These are phyloP conservation scores for Batrachochytrium dendrobatidis DNA, from an alignment of 371 early-diverging fungal genomes.

Conservation along the genomic window DNA sequence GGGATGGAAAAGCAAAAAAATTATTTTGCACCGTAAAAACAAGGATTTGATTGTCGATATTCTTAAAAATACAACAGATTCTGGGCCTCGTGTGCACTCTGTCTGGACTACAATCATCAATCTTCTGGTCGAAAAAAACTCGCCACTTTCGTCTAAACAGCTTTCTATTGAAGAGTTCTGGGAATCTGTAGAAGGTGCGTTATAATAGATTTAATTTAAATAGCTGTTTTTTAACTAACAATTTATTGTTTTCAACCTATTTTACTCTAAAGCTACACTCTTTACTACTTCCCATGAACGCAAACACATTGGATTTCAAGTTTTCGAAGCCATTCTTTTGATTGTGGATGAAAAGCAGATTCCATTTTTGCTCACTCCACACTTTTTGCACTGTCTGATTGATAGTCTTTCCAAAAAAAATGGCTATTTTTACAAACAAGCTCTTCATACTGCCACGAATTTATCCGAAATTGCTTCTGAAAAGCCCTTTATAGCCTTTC, in stretches of 20 bases:
- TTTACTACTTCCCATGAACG: conserved; percentile 76
- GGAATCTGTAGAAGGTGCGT: conserved; percentile 64
- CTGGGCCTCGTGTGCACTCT: conserved; percentile 66
- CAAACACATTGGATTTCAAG: conserved; percentile 79
- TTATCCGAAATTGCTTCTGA: conserved; percentile 16
- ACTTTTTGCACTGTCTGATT: conserved; percentile 74
- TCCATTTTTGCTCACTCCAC: conserved; percentile 69
- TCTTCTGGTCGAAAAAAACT: conserved; percentile 5
- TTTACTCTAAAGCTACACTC: no score
- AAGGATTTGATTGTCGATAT: conserved; percentile 46
- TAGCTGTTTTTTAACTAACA: not conserved
- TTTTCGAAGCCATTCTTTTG: conserved; percentile 64
- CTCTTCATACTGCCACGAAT: conserved; percentile 55
- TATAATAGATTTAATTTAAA: not conserved
- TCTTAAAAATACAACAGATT: conserved; percentile 49
- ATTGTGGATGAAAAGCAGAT: conserved; percentile 44
- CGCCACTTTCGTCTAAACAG: not conserved
- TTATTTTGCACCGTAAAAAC: conserved; percentile 55
- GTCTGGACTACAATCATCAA: conserved; percentile 58
- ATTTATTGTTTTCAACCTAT: no score
- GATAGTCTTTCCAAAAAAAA: conserved; percentile 69
- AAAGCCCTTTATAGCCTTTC: conserved; percentile 49
- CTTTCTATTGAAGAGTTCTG: conserved; percentile 66
- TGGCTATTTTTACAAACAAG: conserved; percentile 68
- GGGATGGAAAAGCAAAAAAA: no score